phyloP scores from a whole-genome alignment of 148 eudicot species.

The Dysphania ambrosioides region DNA sequence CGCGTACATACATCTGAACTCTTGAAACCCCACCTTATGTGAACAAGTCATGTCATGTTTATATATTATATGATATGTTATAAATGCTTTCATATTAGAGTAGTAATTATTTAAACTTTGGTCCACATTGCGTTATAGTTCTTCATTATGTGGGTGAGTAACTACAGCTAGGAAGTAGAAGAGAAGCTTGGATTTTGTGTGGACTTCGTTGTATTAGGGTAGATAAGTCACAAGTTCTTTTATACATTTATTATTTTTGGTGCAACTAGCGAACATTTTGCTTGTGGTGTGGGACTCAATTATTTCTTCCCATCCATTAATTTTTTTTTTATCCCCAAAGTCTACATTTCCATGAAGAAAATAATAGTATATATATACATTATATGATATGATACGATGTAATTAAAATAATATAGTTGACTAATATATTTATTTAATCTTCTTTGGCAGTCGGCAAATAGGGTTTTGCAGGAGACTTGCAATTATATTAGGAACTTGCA shows the following conservation, averaged over 20 bases:
- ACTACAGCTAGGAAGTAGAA: no score
- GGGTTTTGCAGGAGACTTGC: slow-evolving; percentile 83
- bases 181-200: slow-evolving; percentile 27
- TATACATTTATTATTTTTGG: slow-evolving; percentile 29
- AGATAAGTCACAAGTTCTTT: slow-evolving; percentile 41
- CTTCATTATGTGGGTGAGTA: neutral
- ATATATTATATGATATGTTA: no score
- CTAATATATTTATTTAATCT: neutral
- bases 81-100: neutral
- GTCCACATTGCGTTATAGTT: neutral
- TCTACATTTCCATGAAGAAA: neutral
- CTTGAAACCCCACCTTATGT: neutral
- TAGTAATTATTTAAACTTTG: neutral
- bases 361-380: no score
- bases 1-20: neutral
- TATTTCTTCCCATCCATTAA: slow-evolving; percentile 10
- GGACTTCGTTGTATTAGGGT: slow-evolving; percentile 31
- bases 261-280: slow-evolving; percentile 28
- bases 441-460: slow-evolving; percentile 62
- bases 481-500: slow-evolving; percentile 77
- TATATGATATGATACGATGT: neutral
- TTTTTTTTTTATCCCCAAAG: neutral
- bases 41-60: no score
- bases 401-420: neutral
- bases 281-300: slow-evolving; percentile 34